Base-by-base conservation (phyloP, 768 basidiomycete species). In the Podaxis sp. region DNA sequence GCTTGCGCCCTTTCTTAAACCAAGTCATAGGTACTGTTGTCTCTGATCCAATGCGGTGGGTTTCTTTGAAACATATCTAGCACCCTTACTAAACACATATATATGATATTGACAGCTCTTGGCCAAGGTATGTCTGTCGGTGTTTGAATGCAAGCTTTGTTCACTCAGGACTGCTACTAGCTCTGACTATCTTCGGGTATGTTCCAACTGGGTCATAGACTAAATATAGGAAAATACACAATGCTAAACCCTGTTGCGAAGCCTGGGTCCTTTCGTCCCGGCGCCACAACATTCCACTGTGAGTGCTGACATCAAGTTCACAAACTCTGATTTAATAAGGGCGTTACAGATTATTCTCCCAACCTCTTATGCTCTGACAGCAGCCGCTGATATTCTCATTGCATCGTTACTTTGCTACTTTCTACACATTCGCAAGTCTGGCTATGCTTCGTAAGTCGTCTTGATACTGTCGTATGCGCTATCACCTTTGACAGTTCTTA, bases 361-460 rank as follows among this genome's bases (percentile, higher is more conserved):
- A 7, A n/a, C 44, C n/a, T 46, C 44, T 22, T 46, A 8, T 9
- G 44, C n/a, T 17, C 42, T 64, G 17, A 67, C 64, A 9, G 66
- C 64, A 22, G 13, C 44, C 17, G 52, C 64, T 22, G 66, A 67
- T 42, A 48, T 67, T 6, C 7, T 64, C 26, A 52, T 66, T 15
- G 54, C 61, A 22, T 52, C 36, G 12, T 39, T 46, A 6, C 63
- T 66, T 22, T 64, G 63, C 15, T 64, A 64, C 30, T 63, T 51
- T 63, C 58, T 66, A 12, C 63, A 66, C 24, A 57, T 58, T 36
- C 52, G 63, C 19, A 66, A 64, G 38, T 60, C 65, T 42, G 63
- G 65, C 6, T 42, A 59, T 49, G 39, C 38, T 4, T 42, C 53
- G 65, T 64, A 46, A 24, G 65, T 57, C 54, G 24, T 22, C 19